These are phyloP conservation scores for Rubroboletus satanas DNA, from an alignment of 768 basidiomycete species.

Conservation along the genomic window DNA sequence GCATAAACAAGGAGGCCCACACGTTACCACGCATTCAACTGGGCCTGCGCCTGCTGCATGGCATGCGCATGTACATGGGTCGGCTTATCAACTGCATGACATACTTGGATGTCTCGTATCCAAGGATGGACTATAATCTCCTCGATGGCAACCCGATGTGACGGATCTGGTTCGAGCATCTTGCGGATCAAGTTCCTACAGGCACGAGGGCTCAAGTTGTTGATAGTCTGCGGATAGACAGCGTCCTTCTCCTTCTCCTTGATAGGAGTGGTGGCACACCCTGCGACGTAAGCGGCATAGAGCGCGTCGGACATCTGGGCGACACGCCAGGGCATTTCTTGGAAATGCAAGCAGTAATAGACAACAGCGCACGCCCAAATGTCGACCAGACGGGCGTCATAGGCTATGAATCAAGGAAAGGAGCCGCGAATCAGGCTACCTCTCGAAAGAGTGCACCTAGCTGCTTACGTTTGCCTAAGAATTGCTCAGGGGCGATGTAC, in stretches of 20 bases:
- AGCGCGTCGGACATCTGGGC: slow-evolving; percentile 81
- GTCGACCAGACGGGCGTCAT: slow-evolving; percentile 95
- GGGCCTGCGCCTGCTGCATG: slow-evolving; percentile 52
- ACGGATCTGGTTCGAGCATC: slow-evolving; percentile 96
- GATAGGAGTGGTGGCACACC: slow-evolving; percentile 31
- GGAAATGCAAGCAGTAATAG: slow-evolving; percentile 98
- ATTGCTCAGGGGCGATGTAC: slow-evolving; percentile 98
- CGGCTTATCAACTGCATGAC: slow-evolving; percentile 59
- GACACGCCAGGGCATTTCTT: slow-evolving; percentile 96
- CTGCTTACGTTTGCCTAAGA: slow-evolving; percentile 89
- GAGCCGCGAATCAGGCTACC: slow-evolving; percentile 36
- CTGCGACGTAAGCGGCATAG: slow-evolving; percentile 67
- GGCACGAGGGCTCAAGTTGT: slow-evolving; percentile 82
- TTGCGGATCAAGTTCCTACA: slow-evolving; percentile 79
- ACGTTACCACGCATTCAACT: slow-evolving; percentile 27
- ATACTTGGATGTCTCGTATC: slow-evolving; percentile 80
- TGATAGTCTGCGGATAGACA: slow-evolving; percentile 64
- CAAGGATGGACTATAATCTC: slow-evolving; percentile 76
- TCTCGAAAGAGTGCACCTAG: slow-evolving; percentile 29
- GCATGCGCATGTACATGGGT: slow-evolving; percentile 71
- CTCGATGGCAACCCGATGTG: slow-evolving; percentile 69
- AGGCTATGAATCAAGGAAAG: slow-evolving; percentile 53
- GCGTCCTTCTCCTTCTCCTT: slow-evolving; percentile 31
- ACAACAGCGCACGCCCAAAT: slow-evolving; percentile 97
- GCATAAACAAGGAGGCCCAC: neutral